A percentile compares a stretch with the other conserved stretches of the same genome.
Evolutionary conservation across 2,329 filamentous ascomycete species (phyloP).

Genomic region (Pseudocercospora vitis): DNA sequence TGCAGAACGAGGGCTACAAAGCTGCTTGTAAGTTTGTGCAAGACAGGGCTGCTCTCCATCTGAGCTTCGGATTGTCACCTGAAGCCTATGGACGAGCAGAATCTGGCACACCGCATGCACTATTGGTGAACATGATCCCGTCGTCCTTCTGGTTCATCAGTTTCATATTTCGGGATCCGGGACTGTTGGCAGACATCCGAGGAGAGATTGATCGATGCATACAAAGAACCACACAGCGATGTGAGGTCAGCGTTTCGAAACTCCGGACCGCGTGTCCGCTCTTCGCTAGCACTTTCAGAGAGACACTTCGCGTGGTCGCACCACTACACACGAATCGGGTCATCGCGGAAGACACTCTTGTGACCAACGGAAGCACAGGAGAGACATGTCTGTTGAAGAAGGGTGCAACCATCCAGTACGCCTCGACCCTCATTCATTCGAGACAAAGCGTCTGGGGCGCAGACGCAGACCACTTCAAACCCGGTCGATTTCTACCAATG

Average conservation of each 20-base stretch:
- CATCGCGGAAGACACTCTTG: slow-evolving; percentile 45
- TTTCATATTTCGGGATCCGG: slow-evolving; percentile 45
- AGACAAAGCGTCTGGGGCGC: slow-evolving; percentile 47
- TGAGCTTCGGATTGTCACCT: slow-evolving; percentile 18
- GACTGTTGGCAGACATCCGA: slow-evolving; percentile 43
- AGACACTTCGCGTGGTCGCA: slow-evolving; percentile 47
- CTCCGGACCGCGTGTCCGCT: slow-evolving; percentile 46
- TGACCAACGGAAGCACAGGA: slow-evolving; percentile 27
- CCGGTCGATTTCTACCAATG: slow-evolving; percentile 41
- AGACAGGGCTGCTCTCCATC: slow-evolving; percentile 24
- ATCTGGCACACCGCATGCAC: slow-evolving; percentile 25
- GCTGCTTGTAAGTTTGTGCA: slow-evolving; percentile 32
- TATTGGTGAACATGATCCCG: slow-evolving; percentile 47
- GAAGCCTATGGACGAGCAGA: slow-evolving; percentile 33
- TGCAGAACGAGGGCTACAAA: slow-evolving; percentile 29
- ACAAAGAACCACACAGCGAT: slow-evolving; percentile 6
- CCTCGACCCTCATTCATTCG: slow-evolving; percentile 46
- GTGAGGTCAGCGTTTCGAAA: slow-evolving; percentile 39
- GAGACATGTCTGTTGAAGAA: slow-evolving; percentile 49
- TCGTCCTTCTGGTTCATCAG: slow-evolving; percentile 50
- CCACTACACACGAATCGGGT: slow-evolving; percentile 43
- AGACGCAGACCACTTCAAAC: slow-evolving; percentile 40
- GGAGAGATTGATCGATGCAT: slow-evolving; percentile 38
- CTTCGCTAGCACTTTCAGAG: slow-evolving; percentile 48
- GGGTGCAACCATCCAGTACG: slow-evolving; percentile 47